A percentile compares a stretch with the other conserved stretches of the same genome.
These are phyloP conservation scores for Boechera divaricarpa DNA, from an alignment of 345 rosid species.

Conservation along the genomic window DNA sequence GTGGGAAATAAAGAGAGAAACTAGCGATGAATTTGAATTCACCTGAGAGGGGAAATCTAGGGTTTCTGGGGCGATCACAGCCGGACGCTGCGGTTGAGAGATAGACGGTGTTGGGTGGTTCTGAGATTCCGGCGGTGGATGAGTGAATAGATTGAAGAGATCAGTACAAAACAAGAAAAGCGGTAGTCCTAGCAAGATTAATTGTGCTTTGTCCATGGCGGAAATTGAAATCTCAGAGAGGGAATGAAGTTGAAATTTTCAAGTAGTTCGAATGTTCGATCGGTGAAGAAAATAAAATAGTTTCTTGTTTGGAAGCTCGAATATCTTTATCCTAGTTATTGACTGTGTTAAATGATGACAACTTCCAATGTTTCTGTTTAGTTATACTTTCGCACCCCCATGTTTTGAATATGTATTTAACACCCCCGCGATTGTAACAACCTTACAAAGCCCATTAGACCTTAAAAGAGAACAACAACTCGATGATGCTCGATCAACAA, in stretches of 20 bases:
- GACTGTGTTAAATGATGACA: not conserved
- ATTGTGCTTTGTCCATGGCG: constrained; percentile 55
- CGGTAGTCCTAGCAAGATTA: constrained; percentile 61
- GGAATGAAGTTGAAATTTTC: not conserved
- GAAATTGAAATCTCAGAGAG: not conserved
- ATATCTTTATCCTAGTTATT: not conserved
- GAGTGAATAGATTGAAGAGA: constrained; percentile 60
- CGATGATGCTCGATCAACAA: not conserved
- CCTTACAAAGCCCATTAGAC: no score
- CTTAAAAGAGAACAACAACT: not conserved
- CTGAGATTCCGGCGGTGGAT: constrained; percentile 54
- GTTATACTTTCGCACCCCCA: not conserved
- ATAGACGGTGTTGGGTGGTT: constrained; percentile 44
- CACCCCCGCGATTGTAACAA: not conserved
- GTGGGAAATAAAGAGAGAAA: not conserved
- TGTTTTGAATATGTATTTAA: not conserved
- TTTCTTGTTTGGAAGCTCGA: not conserved
- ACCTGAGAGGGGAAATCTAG: constrained; percentile 55
- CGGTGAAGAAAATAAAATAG: not conserved
- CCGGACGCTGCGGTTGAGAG: constrained; percentile 33
- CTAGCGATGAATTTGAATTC: not conserved
- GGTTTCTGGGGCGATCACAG: constrained; percentile 34
- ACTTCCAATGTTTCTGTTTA: not conserved
- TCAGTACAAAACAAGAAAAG: constrained; percentile 62
- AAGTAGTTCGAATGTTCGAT: constrained; percentile 4